phyloP scores from a whole-genome alignment of 2,329 filamentous ascomycete species.

The Cytospora leucostoma region DNA sequence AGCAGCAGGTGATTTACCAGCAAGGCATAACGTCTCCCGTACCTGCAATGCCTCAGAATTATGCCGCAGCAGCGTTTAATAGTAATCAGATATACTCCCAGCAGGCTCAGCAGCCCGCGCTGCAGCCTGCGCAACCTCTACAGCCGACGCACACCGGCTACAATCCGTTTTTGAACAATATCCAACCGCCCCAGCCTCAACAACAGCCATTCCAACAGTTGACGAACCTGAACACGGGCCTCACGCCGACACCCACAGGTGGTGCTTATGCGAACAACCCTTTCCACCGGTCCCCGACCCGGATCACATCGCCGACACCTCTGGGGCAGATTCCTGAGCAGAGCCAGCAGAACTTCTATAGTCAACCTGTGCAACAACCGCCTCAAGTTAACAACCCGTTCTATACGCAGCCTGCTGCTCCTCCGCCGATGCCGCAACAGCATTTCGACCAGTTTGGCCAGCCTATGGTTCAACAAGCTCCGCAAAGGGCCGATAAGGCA shows the following conservation, averaged over 20 bases:
- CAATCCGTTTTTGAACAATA: slow-evolving; percentile 54
- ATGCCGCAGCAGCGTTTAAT: slow-evolving; percentile 43
- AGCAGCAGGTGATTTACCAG: slow-evolving; percentile 46
- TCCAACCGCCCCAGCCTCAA: slow-evolving; percentile 37
- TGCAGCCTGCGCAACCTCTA: slow-evolving; percentile 35
- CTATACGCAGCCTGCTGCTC: slow-evolving; percentile 30
- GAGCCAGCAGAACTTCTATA: slow-evolving; percentile 47
- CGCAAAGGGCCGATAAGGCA: slow-evolving; percentile 64
- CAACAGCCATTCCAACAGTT: slow-evolving; percentile 37
- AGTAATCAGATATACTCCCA: slow-evolving; percentile 46
- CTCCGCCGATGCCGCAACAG: slow-evolving; percentile 26
- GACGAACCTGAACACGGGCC: slow-evolving; percentile 44
- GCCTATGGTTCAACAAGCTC: slow-evolving; percentile 41
- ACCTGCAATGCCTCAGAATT: slow-evolving; percentile 44
- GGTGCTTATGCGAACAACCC: slow-evolving; percentile 47
- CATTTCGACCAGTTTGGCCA: slow-evolving; percentile 33
- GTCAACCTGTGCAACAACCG: slow-evolving; percentile 30
- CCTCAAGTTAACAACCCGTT: slow-evolving; percentile 29
- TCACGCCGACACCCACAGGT: slow-evolving; percentile 27
- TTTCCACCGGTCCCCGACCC: slow-evolving; percentile 51
- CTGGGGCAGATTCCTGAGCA: slow-evolving; percentile 57
- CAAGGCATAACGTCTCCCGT: slow-evolving; percentile 47
- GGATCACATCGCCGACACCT: slow-evolving; percentile 49
- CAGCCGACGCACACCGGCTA: slow-evolving; percentile 47
- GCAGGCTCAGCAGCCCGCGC: slow-evolving; percentile 14